Evolutionary conservation across 192 early-diverging fungal species (phyloP).

Genomic region (Coemansia furcata): DNA sequence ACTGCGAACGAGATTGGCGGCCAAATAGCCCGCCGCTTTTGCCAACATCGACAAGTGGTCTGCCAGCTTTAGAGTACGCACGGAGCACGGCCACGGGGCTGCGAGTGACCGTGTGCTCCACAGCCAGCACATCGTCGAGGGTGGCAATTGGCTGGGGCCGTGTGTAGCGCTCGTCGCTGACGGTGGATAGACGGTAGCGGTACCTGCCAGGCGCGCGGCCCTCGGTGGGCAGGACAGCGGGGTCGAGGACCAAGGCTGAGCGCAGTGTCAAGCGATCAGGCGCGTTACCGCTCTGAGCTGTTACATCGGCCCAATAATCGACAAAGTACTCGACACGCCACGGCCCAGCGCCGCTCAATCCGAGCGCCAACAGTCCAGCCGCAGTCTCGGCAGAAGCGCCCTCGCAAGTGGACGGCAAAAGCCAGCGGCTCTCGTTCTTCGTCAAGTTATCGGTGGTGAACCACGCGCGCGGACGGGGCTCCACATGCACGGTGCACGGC

Average conservation of each 20-base stretch:
- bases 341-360: constrained; percentile 40
- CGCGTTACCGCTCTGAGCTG: constrained; percentile 16
- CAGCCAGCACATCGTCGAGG: constrained; percentile 6
- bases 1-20: not conserved
- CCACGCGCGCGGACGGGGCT: constrained; percentile 43
- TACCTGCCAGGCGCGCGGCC: constrained; percentile 41
- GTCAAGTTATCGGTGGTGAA: constrained; percentile 21
- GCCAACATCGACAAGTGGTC: constrained; percentile 6
- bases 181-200: constrained; percentile 35
- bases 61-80: constrained; percentile 40
- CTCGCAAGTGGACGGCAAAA: not conserved
- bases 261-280: constrained; percentile 32
- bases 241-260: constrained; percentile 27
- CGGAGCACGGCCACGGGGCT: constrained; percentile 39
- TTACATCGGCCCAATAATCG: constrained; percentile 29
- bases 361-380: constrained; percentile 16
- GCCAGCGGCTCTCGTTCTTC: not conserved
- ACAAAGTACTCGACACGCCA: constrained; percentile 48
- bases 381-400: too few species aligned
- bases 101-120: constrained; percentile 29
- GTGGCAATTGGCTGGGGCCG: constrained; percentile 22
- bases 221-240: not conserved
- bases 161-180: constrained; percentile 48
- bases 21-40: not conserved
- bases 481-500: constrained; percentile 40